A percentile compares a stretch with the other conserved stretches of the same genome.
Evolutionary conservation across 2,329 filamentous ascomycete genomes (phyloP).

Genomic region (Fusarium kyushuense): DNA sequence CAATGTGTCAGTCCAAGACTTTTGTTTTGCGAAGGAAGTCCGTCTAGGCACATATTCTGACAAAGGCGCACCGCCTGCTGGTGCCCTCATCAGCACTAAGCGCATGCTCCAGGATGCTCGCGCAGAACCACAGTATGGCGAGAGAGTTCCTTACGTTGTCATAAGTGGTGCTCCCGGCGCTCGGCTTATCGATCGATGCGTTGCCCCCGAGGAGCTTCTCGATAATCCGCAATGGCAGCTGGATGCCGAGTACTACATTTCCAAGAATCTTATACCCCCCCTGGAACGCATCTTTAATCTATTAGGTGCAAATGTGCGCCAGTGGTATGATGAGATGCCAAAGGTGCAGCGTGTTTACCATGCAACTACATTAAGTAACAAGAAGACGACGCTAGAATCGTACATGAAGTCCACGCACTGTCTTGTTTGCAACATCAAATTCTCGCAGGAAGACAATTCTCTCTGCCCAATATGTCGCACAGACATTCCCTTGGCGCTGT

Average conservation of each 20-base stretch:
- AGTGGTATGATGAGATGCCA: conserved; percentile 98
- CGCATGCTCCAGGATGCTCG: conserved; percentile 89
- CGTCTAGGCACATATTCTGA: conserved; percentile 86
- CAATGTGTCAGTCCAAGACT: conserved; percentile 90
- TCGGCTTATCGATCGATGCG: conserved; percentile 87
- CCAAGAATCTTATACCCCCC: conserved; percentile 93
- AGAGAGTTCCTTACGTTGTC: conserved; percentile 95
- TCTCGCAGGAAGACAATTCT: conserved; percentile 48
- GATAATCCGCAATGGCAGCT: conserved; percentile 81
- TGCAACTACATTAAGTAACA: conserved; percentile 49
- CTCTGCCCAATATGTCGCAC: conserved; percentile 71
- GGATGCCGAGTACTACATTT: conserved; percentile 97
- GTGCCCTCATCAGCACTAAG: conserved; percentile 87
- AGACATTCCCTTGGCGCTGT: conserved; percentile 69
- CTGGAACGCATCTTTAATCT: conserved; percentile 97
- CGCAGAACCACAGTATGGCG: conserved; percentile 92
- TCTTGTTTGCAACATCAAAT: conserved; percentile 71
- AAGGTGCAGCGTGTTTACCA: conserved; percentile 79
- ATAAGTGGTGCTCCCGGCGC: conserved; percentile 88
- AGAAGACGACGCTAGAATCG: conserved; percentile 86
- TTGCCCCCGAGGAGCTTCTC: conserved; percentile 86
- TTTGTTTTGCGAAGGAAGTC: conserved; percentile 94
- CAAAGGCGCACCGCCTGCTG: conserved; percentile 82
- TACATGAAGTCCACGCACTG: conserved; percentile 89
- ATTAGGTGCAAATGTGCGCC: conserved; percentile 88